Percentiles rank a stretch among this genome's conserved stretches.
Conservation (phyloP, 164 flowering plant genomes). For the Magnolia changhungtana region DNA sequence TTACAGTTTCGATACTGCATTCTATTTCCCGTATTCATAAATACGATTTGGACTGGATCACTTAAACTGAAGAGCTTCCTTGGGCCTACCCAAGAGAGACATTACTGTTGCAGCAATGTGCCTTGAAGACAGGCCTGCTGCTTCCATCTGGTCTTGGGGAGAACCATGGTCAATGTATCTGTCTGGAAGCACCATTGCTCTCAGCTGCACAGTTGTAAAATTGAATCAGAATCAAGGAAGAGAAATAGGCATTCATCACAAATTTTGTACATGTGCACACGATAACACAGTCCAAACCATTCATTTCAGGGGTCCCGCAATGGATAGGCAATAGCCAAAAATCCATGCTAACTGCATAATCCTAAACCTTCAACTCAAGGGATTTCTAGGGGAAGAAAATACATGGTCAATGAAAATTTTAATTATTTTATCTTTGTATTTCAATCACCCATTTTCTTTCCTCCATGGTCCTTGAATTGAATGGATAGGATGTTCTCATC, state of each 20-base stretch:
- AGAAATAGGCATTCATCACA: not conserved
- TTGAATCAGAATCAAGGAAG: slow-evolving; percentile 7
- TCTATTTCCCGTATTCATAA: not conserved
- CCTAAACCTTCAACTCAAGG: not conserved
- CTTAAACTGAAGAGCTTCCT: slow-evolving; percentile 53
- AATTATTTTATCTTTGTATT: not conserved
- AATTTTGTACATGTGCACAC: not conserved
- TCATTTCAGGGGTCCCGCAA: not conserved
- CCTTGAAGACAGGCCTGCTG: slow-evolving; percentile 73
- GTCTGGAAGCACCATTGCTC: slow-evolving; percentile 46
- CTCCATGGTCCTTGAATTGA: not conserved
- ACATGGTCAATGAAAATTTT: not conserved
- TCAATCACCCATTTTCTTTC: not conserved
- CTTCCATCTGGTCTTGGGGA: slow-evolving; percentile 71
- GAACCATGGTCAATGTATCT: slow-evolving; percentile 92
- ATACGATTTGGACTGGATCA: slow-evolving; percentile 11
- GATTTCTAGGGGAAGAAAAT: not conserved
- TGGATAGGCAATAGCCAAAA: not conserved
- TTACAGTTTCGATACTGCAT: not conserved
- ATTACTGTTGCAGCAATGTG: slow-evolving; percentile 77
- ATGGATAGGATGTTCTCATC: not conserved
- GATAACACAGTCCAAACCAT: too few species aligned
- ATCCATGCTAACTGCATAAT: not conserved
- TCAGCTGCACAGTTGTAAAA: slow-evolving; percentile 20
- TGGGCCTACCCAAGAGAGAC: slow-evolving; percentile 66